Conservation (phyloP, 1,284 basidiomycete genomes). For the Butyriboletus appendiculatus region DNA sequence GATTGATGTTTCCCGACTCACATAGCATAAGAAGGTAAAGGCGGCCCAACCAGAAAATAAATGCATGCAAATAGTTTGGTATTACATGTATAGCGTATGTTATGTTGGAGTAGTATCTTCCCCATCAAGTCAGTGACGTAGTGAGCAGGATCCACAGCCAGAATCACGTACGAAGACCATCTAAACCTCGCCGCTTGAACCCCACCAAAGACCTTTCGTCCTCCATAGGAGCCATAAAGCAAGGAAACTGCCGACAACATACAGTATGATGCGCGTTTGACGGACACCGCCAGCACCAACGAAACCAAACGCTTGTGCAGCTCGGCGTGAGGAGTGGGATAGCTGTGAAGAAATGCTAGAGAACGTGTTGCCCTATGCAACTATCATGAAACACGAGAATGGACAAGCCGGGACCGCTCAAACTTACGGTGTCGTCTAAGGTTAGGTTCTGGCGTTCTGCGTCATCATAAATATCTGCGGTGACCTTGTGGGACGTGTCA, state of each 20-base stretch:
- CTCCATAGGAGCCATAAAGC: slow-evolving; percentile 48
- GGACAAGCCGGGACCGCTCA: neutral
- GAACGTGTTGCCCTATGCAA: slow-evolving; percentile 61
- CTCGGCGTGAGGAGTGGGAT: slow-evolving; percentile 62
- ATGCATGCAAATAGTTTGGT: neutral
- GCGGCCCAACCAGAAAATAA: neutral
- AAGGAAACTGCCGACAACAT: slow-evolving; percentile 49
- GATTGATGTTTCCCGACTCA: neutral
- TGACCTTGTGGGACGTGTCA: slow-evolving; percentile 51
- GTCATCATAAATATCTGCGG: slow-evolving; percentile 78
- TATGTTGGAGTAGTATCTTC: neutral
- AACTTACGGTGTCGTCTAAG: slow-evolving; percentile 70
- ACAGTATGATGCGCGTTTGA: slow-evolving; percentile 64
- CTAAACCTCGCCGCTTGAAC: slow-evolving; percentile 17
- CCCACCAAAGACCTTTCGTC: slow-evolving; percentile 29
- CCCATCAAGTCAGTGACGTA: neutral
- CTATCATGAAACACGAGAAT: neutral
- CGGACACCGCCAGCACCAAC: slow-evolving; percentile 62
- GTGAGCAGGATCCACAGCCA: neutral
- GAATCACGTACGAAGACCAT: slow-evolving; percentile 15
- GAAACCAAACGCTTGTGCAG: slow-evolving; percentile 66
- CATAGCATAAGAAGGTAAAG: neutral
- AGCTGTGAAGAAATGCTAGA: slow-evolving; percentile 61
- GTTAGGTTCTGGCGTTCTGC: slow-evolving; percentile 79
- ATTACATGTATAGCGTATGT: slow-evolving; percentile 8